Evolutionary conservation across 2,329 filamentous ascomycete species (phyloP).

Genomic region (Furcasterigmium sp.): DNA sequence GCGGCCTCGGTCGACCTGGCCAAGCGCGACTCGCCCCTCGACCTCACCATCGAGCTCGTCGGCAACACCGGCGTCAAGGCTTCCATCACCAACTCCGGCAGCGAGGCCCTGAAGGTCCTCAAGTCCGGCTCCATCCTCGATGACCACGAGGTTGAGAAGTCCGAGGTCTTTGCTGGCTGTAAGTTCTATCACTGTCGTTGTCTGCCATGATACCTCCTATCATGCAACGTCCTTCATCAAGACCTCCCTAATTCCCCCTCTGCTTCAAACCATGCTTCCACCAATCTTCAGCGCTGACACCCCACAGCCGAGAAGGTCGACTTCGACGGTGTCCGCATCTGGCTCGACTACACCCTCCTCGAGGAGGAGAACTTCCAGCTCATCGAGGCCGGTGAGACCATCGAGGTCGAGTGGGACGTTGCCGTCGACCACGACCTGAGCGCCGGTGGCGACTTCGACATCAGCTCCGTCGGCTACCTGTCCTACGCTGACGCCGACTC

Average conservation of each 20-base stretch:
- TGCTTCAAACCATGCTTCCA: too few species aligned
- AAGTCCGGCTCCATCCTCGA: slow-evolving; percentile 50
- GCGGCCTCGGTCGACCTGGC: slow-evolving; percentile 25
- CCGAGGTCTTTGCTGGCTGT: slow-evolving; percentile 42
- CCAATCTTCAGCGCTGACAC: background rate
- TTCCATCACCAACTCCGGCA: slow-evolving; percentile 47
- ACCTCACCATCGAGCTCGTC: slow-evolving; percentile 39
- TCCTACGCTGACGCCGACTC: slow-evolving; percentile 47
- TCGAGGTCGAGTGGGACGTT: slow-evolving; percentile 49
- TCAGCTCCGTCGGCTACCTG: slow-evolving; percentile 51
- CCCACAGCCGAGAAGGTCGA: slow-evolving; percentile 31
- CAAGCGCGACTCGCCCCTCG: slow-evolving; percentile 34
- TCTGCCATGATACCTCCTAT: too few species aligned
- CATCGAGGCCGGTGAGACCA: slow-evolving; percentile 41
- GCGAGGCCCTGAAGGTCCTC: slow-evolving; percentile 42
- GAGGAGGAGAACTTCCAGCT: slow-evolving; percentile 43
- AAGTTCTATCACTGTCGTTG: too few species aligned
- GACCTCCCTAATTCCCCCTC: too few species aligned
- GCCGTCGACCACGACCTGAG: slow-evolving; percentile 49
- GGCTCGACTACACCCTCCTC: slow-evolving; percentile 37
- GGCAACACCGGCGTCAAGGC: slow-evolving; percentile 51
- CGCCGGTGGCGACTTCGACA: slow-evolving; percentile 46
- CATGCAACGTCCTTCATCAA: too few species aligned
- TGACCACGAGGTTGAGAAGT: slow-evolving; percentile 46
- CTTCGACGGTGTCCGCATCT: slow-evolving; percentile 50